Evolutionary conservation across 2,329 filamentous ascomycete species (phyloP).

Genomic region (Capronia americana): DNA sequence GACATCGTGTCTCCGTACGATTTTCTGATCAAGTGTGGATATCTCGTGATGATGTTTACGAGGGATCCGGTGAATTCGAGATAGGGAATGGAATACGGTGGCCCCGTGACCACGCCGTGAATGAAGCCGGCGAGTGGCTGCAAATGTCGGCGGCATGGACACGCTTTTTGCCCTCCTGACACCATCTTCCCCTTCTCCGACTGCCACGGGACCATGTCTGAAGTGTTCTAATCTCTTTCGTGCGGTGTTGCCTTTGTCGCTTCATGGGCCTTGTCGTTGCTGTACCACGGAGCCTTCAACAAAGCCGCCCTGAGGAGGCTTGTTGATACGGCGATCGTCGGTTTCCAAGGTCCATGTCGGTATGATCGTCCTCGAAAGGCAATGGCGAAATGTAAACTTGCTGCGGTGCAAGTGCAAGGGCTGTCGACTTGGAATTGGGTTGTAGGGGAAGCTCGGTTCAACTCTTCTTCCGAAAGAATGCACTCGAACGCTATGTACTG

Average conservation of each 20-base stretch:
- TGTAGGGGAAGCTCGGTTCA: not conserved
- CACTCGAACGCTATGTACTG: not conserved
- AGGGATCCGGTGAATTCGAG: not conserved
- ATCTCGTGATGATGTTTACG: not conserved
- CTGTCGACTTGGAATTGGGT: not conserved
- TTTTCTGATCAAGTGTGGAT: constrained; percentile 1
- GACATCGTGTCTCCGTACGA: not conserved
- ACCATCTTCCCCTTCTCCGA: not conserved
- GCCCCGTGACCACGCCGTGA: not conserved
- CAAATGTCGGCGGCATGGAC: not conserved
- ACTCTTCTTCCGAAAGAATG: not conserved
- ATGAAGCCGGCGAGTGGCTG: not conserved
- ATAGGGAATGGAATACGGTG: not conserved
- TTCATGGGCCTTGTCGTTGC: not conserved
- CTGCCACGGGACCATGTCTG: not conserved
- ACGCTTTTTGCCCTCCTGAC: not conserved
- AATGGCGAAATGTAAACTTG: not conserved
- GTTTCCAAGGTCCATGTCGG: not conserved
- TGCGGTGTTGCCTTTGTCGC: not conserved
- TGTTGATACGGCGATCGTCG: not conserved
- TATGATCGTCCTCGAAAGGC: not conserved
- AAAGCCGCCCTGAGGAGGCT: not conserved
- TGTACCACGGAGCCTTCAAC: not conserved
- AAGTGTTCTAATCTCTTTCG: not conserved
- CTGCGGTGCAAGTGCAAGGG: not conserved